phyloP scores from a whole-genome alignment of 2,329 filamentous ascomycete species.

The Epichloe sp. region DNA sequence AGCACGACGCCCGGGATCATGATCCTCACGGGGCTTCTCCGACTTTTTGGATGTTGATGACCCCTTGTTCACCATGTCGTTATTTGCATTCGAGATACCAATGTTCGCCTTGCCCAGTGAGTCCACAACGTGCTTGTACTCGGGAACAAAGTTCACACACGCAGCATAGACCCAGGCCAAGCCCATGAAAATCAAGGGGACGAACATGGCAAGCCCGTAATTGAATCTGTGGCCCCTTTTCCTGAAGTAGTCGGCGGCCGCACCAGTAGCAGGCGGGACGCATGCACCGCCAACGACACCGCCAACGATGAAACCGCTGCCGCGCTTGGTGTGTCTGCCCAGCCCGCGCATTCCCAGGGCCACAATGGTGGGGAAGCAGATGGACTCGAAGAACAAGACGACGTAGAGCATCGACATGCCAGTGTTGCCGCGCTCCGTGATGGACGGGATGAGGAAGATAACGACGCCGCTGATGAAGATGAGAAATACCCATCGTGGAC shows the following conservation, averaged over 20 bases:
- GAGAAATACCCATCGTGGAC: slow-evolving; percentile 55
- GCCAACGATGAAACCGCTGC: slow-evolving; percentile 54
- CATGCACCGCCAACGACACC: slow-evolving; percentile 61
- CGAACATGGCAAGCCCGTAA: slow-evolving; percentile 51
- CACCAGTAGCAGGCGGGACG: slow-evolving; percentile 59
- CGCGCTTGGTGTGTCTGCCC: slow-evolving; percentile 64
- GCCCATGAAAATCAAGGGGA: slow-evolving; percentile 49
- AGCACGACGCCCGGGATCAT: not conserved
- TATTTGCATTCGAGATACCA: slow-evolving; percentile 14
- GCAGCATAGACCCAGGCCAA: slow-evolving; percentile 42
- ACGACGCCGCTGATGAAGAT: slow-evolving; percentile 51
- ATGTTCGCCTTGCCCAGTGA: slow-evolving; percentile 34
- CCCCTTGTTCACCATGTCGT: not conserved
- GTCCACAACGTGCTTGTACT: slow-evolving; percentile 51
- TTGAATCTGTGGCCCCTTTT: slow-evolving; percentile 12
- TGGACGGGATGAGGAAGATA: slow-evolving; percentile 43
- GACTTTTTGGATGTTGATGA: not conserved
- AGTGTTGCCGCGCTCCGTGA: slow-evolving; percentile 30
- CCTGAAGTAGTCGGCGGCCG: slow-evolving; percentile 45
- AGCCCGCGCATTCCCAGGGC: slow-evolving; percentile 64
- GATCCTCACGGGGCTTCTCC: not conserved
- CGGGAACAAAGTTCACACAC: slow-evolving; percentile 52
- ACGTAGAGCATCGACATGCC: slow-evolving; percentile 52
- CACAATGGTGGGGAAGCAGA: slow-evolving; percentile 72
- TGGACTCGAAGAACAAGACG: slow-evolving; percentile 66